Conservation (phyloP, 2,329 filamentous ascomycete species). For the Chaetothyriales sp. region DNA sequence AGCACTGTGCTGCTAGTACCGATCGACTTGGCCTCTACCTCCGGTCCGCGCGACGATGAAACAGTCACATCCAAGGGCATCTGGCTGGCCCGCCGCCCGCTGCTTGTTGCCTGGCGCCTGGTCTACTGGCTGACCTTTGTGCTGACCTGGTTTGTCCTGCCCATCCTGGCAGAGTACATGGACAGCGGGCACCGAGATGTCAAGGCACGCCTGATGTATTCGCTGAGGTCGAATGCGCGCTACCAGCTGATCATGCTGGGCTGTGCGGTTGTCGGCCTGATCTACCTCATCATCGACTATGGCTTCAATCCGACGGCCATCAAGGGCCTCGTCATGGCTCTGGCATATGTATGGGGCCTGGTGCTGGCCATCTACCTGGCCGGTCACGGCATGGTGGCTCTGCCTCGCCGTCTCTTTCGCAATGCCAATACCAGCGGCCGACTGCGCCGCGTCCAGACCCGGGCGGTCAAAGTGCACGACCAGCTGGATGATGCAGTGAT, state of each 20-base stretch:
- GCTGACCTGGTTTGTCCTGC: slow-evolving; percentile 90
- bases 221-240: slow-evolving; percentile 69
- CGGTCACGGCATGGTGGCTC: slow-evolving; percentile 88
- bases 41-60: slow-evolving; percentile 49
- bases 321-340: slow-evolving; percentile 76
- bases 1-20: slow-evolving; percentile 85
- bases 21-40: slow-evolving; percentile 83
- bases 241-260: slow-evolving; percentile 72
- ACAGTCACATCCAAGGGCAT: slow-evolving; percentile 53
- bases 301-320: slow-evolving; percentile 57
- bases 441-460: slow-evolving; percentile 58
- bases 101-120: slow-evolving; percentile 84
- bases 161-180: slow-evolving; percentile 83
- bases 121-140: slow-evolving; percentile 95
- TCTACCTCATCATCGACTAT: slow-evolving; percentile 72
- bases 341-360: slow-evolving; percentile 88
- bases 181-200: slow-evolving; percentile 87
- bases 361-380: slow-evolving; percentile 89
- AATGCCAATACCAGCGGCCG: slow-evolving; percentile 62
- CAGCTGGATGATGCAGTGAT: slow-evolving; percentile 72
- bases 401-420: slow-evolving; percentile 66
- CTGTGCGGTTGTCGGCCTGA: slow-evolving; percentile 52
- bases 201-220: slow-evolving; percentile 65
- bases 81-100: slow-evolving; percentile 64
- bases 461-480: slow-evolving; percentile 72